These are phyloP conservation scores for Alternaria ethzedia DNA, from an alignment of 2,329 filamentous ascomycete genomes.

Conservation along the genomic window DNA sequence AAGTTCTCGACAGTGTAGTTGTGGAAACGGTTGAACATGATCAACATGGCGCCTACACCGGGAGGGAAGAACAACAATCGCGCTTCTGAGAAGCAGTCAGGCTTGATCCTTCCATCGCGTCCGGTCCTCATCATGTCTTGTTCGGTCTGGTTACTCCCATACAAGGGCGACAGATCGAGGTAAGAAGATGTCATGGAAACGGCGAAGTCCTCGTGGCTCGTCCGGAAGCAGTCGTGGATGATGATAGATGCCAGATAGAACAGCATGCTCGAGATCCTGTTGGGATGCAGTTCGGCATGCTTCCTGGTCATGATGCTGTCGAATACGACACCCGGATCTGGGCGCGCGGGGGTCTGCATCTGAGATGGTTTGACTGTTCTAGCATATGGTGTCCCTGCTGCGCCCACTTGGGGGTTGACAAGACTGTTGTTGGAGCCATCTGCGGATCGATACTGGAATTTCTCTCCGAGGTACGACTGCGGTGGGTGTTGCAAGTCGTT, in stretches of 20 bases:
- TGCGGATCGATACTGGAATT: constrained; percentile 56
- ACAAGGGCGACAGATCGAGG: constrained; percentile 74
- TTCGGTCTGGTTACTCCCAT: constrained; percentile 72
- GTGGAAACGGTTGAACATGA: constrained; percentile 78
- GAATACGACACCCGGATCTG: constrained; percentile 71
- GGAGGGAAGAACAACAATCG: constrained; percentile 71
- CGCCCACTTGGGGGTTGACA: constrained; percentile 67
- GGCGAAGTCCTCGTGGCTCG: constrained; percentile 66
- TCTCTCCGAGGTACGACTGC: constrained; percentile 51
- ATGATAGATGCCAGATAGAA: constrained; percentile 77
- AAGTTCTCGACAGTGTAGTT: constrained; percentile 83
- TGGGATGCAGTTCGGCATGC: constrained; percentile 69
- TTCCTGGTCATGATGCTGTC: constrained; percentile 70
- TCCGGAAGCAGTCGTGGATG: constrained; percentile 68
- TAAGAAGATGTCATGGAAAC: constrained; percentile 75
- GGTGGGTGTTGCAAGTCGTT: constrained; percentile 58
- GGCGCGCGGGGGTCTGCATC: constrained; percentile 64
- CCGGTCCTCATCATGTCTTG: constrained; percentile 70
- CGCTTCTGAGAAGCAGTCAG: constrained; percentile 72
- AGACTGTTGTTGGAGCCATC: constrained; percentile 64
- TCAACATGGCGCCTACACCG: constrained; percentile 70
- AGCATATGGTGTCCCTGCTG: constrained; percentile 71
- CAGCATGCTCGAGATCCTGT: constrained; percentile 75
- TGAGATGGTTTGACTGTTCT: constrained; percentile 66
- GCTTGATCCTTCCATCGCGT: constrained; percentile 71